Conservation (phyloP, 345 rosid species). For the Salix brachista region DNA sequence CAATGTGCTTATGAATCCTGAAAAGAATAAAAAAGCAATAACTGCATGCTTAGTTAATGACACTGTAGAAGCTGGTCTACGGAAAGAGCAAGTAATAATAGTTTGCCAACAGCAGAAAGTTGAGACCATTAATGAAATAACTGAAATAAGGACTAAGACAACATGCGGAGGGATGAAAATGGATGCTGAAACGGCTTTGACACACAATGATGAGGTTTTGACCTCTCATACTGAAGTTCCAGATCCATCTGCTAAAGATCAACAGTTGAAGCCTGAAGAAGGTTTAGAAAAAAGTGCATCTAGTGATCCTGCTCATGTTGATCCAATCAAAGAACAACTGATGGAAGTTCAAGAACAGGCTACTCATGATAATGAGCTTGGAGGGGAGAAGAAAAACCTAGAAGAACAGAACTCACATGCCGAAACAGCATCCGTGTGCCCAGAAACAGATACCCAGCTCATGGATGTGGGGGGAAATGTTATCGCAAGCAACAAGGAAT, state of each 20-base stretch:
- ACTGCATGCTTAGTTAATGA: conserved; percentile 10
- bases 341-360: conserved; percentile 34
- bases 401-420: conserved; percentile 10
- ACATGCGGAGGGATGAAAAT: not conserved
- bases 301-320: conserved; percentile 17
- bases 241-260: not conserved
- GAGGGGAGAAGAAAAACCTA: conserved; percentile 4
- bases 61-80: conserved; percentile 10
- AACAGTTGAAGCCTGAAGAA: conserved; percentile 22
- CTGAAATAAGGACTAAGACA: conserved; percentile 13
- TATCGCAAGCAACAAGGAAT: not conserved
- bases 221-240: not conserved
- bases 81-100: conserved; percentile 8
- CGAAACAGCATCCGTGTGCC: conserved; percentile 8
- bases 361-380: conserved; percentile 14
- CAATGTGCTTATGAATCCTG: conserved; percentile 22
- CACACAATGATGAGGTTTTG: not conserved
- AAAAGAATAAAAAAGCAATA: not conserved
- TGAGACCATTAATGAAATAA: conserved; percentile 7
- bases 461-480: conserved; percentile 10
- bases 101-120: not conserved
- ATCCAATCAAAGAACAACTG: conserved; percentile 19
- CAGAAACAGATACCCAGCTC: not conserved
- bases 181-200: not conserved
- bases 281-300: conserved; percentile 5